phyloP scores from a whole-genome alignment of 192 early-diverging fungal species.

The Mortierella hygrophila region DNA sequence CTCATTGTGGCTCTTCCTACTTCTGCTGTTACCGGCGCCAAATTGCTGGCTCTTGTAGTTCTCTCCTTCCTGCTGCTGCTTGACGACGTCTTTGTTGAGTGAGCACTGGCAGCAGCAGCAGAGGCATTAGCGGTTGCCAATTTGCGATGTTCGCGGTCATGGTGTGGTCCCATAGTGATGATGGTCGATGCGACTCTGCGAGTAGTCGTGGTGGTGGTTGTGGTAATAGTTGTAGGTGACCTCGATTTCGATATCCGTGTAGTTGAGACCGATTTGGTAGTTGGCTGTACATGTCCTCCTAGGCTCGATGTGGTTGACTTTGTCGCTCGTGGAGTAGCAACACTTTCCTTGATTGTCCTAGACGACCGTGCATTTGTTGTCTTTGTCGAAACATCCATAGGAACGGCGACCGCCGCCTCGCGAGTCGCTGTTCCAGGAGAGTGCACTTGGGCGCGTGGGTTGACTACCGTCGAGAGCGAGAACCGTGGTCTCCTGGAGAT shows the following conservation, averaged over 20 bases:
- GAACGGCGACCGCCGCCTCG: background rate
- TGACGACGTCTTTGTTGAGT: background rate
- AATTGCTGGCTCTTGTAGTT: background rate
- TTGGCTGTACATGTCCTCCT: background rate
- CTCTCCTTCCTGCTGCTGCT: background rate
- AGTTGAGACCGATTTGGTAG: background rate
- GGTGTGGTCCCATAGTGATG: constrained; percentile 8
- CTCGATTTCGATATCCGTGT: constrained; percentile 11
- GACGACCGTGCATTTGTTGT: background rate
- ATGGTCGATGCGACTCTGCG: constrained; percentile 8
- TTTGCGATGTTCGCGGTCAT: constrained; percentile 12
- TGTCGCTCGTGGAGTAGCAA: background rate
- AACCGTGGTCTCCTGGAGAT: constrained; percentile 17
- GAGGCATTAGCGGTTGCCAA: background rate
- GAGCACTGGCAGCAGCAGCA: background rate
- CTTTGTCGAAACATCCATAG: background rate
- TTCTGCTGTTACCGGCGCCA: background rate
- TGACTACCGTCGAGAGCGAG: constrained; percentile 17
- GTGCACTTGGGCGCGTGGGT: constrained; percentile 7
- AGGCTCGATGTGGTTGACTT: constrained; percentile 3
- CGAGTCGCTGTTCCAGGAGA: background rate
- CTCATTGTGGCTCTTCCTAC: background rate
- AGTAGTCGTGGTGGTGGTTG: constrained; percentile 22
- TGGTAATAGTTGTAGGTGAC: constrained; percentile 15
- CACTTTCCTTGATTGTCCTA: background rate